Base-by-base conservation (phyloP, 1,284 basidiomycete species). In the Calocybe gambosa region DNA sequence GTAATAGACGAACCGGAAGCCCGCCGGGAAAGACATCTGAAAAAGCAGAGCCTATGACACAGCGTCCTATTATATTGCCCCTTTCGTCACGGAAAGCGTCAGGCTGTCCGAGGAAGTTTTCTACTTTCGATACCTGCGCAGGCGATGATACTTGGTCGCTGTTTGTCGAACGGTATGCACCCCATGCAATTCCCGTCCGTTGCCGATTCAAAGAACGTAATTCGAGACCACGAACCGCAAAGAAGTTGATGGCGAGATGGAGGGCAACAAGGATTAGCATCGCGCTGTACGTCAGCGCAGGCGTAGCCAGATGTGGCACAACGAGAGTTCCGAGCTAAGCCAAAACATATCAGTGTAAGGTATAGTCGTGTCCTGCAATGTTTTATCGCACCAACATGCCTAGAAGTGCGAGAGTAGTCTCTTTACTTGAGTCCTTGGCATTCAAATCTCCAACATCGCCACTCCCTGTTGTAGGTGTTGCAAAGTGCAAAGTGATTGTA, bases 361-460 rank as follows among this genome's bases (percentile, higher is more conserved):
- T 13, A 21, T 10, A 13, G 10, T 36, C 28, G 13, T 29, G 34
- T 16, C 23, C 15, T 35, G 1, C 10, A 44, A 16, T n/a, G 13
- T 1, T n/a, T 57, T 10, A 37, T 19, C 80, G 59, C 47, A 83
- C 82, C 59, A 85, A 55, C 75, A 84, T 81, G 16, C 83, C 83
- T 1, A 78, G 55, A 18, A 85, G 70, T 0, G 78, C 78, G 5
- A 85, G 64, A 0, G 84, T 75, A 0, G 83, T 85, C 59, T 85
- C 82, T 54, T 81, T 80, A 59, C 82, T 84, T 0, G 77, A 72
- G 51, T 83, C 81, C 58, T 86, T 86, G 1, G 82, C 83, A 48
- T 77, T 84, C 29, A 85, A 63, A 53, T 85, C 83, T 0, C 82
- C 82, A 3, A 85, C 67, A 52, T 85, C 82, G 2, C 81, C 81